A percentile compares a stretch with the other conserved stretches of the same genome.
phyloP scores from a whole-genome alignment of 2,329 filamentous ascomycete species.

The Acarospora socialis region DNA sequence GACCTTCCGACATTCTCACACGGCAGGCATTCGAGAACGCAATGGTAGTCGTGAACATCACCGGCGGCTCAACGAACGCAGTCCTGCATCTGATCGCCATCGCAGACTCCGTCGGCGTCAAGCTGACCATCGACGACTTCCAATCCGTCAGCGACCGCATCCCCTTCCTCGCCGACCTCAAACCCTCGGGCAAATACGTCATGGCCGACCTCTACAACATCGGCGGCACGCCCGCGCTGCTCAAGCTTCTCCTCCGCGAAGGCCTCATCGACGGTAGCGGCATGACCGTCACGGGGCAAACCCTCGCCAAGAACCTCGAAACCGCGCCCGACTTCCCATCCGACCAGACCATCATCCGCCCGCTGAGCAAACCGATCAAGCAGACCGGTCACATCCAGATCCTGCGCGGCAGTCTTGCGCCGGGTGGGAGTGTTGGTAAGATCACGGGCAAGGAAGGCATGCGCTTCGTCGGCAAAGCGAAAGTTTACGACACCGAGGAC shows the following conservation, averaged over 20 bases:
- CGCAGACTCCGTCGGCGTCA: slow-evolving; percentile 65
- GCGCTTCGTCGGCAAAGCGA: slow-evolving; percentile 52
- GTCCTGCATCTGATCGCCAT: slow-evolving; percentile 76
- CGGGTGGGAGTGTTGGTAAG: slow-evolving; percentile 57
- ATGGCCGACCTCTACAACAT: slow-evolving; percentile 44
- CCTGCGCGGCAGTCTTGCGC: slow-evolving; percentile 53
- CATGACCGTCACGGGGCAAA: slow-evolving; percentile 47
- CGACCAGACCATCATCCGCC: slow-evolving; percentile 53
- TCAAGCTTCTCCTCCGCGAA: slow-evolving; percentile 45
- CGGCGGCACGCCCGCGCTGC: slow-evolving; percentile 42
- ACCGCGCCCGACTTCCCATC: slow-evolving; percentile 48
- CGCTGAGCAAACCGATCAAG: slow-evolving; percentile 51
- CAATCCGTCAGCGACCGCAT: slow-evolving; percentile 65
- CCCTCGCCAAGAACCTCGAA: slow-evolving; percentile 43
- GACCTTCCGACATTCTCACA: slow-evolving; percentile 64
- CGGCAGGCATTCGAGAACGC: slow-evolving; percentile 71
- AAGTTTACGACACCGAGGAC: slow-evolving; percentile 56
- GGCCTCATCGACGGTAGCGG: slow-evolving; percentile 44
- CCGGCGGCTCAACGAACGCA: slow-evolving; percentile 73
- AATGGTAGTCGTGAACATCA: slow-evolving; percentile 70
- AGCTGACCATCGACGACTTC: slow-evolving; percentile 76
- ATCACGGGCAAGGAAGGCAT: slow-evolving; percentile 65
- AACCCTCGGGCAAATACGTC: slow-evolving; percentile 56
- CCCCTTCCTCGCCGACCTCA: slow-evolving; percentile 68
- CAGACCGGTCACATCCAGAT: slow-evolving; percentile 59